Evolutionary conservation across 768 basidiomycete genomes (phyloP).

Genomic region (Rhizopogon rudus): DNA sequence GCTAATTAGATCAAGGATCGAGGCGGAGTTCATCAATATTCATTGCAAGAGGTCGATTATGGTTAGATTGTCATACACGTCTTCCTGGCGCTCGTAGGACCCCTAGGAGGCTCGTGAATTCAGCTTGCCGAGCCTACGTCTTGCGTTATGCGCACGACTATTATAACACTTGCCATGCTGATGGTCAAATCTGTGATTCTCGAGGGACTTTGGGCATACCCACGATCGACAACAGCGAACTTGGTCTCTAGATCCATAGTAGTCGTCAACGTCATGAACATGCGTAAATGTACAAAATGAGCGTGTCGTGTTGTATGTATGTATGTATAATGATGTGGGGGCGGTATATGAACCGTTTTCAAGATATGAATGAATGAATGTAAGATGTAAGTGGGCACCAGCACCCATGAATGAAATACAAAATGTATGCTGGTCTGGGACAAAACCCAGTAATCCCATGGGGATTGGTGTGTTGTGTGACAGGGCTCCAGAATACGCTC

Average conservation of each 20-base stretch:
- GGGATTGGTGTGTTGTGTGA: not conserved
- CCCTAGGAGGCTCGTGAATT: too few species aligned
- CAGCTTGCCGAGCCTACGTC: too few species aligned
- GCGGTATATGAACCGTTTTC: not conserved
- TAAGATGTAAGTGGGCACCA: not conserved
- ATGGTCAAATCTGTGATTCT: too few species aligned
- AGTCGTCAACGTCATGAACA: not conserved
- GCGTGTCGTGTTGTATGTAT: not conserved
- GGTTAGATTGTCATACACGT: too few species aligned
- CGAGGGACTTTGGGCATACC: too few species aligned
- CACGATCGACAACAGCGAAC: too few species aligned
- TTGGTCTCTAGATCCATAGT: not conserved
- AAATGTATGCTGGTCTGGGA: not conserved
- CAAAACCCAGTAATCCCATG: not conserved
- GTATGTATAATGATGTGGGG: not conserved
- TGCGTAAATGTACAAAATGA: conserved; percentile 1
- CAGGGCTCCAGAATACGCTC: not conserved
- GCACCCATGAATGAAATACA: not conserved
- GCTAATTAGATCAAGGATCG: too few species aligned
- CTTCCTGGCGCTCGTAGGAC: too few species aligned
- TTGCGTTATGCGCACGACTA: too few species aligned
- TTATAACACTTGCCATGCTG: too few species aligned
- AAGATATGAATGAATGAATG: not conserved
- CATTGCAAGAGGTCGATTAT: too few species aligned
- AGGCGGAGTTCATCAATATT: too few species aligned